phyloP scores from a whole-genome alignment of 2,329 filamentous ascomycete species.

The Myrmaecium sp. region DNA sequence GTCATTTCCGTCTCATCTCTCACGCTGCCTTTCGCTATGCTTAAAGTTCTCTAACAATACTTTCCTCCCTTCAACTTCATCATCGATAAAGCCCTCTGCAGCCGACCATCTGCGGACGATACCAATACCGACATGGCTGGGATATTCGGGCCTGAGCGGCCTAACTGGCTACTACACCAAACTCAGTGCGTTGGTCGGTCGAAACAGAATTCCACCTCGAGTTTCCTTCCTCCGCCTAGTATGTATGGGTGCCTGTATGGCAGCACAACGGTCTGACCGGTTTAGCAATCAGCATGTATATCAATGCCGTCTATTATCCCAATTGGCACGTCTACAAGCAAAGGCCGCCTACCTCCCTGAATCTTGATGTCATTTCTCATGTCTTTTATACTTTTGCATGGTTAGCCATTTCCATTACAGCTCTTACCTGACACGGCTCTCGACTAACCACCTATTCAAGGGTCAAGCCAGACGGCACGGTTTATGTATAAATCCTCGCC shows the following conservation, averaged over 20 bases:
- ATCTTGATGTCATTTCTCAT: constrained; percentile 61
- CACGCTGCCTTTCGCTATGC: no score
- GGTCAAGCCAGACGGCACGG: constrained; percentile 52
- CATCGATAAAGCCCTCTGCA: background rate
- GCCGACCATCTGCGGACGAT: background rate
- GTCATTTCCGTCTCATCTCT: no score
- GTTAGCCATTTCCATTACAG: constrained; percentile 17
- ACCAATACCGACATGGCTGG: constrained; percentile 3
- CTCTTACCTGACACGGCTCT: background rate
- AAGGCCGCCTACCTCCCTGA: constrained; percentile 56
- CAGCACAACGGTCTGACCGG: no score
- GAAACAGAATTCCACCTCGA: constrained; percentile 1
- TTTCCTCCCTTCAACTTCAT: no score
- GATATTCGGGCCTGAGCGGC: constrained; percentile 6
- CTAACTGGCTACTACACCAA: constrained; percentile 5
- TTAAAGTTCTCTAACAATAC: no score
- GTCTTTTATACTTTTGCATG: constrained; percentile 70
- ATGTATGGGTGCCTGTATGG: background rate
- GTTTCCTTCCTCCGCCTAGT: constrained; percentile 6
- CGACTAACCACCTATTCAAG: no score
- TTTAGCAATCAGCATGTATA: constrained; percentile 21
- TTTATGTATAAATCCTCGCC: constrained; percentile 44
- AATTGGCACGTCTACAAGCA: constrained; percentile 58
- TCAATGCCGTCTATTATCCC: constrained; percentile 74
- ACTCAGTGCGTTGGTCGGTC: constrained; percentile 1